phyloP scores from a whole-genome alignment of 352 stramenopile genomes.

The Globisporangium heterothallicum region DNA sequence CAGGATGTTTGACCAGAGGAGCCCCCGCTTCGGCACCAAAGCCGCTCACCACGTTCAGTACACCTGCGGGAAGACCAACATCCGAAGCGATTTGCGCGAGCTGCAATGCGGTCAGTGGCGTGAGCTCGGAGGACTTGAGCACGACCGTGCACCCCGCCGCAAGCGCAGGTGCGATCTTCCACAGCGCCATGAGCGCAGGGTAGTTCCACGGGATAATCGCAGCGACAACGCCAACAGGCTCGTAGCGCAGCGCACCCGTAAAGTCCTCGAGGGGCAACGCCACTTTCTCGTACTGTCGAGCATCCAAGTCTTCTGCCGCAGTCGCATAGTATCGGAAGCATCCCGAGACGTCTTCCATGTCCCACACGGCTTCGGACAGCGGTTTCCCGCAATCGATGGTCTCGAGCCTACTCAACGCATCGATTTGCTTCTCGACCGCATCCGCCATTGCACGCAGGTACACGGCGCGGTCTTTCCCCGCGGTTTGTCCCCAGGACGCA shows the following conservation, averaged over 20 bases:
- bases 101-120: constrained; percentile 84
- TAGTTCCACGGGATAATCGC: constrained; percentile 72
- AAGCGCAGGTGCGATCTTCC: constrained; percentile 84
- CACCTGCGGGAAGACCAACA: constrained; percentile 47
- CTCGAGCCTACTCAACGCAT: constrained; percentile 46
- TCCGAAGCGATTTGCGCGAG: constrained; percentile 60
- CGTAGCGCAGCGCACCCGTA: constrained; percentile 38
- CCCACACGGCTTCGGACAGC: constrained; percentile 51
- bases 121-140: constrained; percentile 93
- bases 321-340: constrained; percentile 66
- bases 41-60: constrained; percentile 68
- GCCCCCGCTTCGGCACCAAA: constrained; percentile 57
- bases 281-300: constrained; percentile 42
- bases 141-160: constrained; percentile 92
- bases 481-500: constrained; percentile 37
- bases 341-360: constrained; percentile 60
- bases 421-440: constrained; percentile 27
- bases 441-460: constrained; percentile 48
- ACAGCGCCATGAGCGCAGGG: constrained; percentile 56
- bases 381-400: constrained; percentile 68
- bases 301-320: constrained; percentile 43
- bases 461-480: constrained; percentile 36
- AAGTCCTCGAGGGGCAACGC: constrained; percentile 44
- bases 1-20: constrained; percentile 50
- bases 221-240: constrained; percentile 62